Base-by-base conservation (phyloP, 345 rosid species). In the Brassica napus region DNA sequence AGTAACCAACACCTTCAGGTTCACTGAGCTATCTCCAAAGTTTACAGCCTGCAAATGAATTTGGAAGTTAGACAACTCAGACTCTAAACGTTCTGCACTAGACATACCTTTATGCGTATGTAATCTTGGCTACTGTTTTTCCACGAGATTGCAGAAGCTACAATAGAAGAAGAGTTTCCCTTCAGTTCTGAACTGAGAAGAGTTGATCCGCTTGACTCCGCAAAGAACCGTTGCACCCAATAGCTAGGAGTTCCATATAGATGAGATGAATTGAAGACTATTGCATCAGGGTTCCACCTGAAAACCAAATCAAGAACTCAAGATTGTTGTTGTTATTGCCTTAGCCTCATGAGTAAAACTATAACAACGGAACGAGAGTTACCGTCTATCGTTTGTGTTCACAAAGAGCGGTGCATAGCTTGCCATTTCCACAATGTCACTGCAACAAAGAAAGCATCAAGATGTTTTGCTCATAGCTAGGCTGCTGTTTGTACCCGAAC, bases 361-460 rank as follows among this genome's bases (percentile, higher is more conserved):
- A 47, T 14, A 47, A 12, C 55, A 12, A n/a, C 21, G 6, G 57
- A 52, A n/a, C 8, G 6, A 52, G 57, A 52, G 21, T 1, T 52
- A 52, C 57, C 93, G 74, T 82, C 98, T 88, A 76, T 95, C 92
- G 21, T 91, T 93, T 79, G 87, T 14, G 82, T 95, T 85, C 73
- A 90, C 99, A 67, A 95, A 93, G 61, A 95, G 97, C 0, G 99
- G 99, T 14, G 99, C 99, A 79, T 93, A 95, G 76, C 99, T 90
- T 44, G 97, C 97, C 99, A 95, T 95, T 74, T 85, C 88, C 47
- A 95, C 99, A 12, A 88, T 24, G 85, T 95, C 98, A 70, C 99
- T 95, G 90, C 84, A 83, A 71, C 44, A 49, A 28, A 79, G 55
- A 61, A 58, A 9, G 34, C 26, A 77, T 60, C 60, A 49, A 16